phyloP scores from a whole-genome alignment of 345 rosid genomes.

The Sisymbrium altissimum region DNA sequence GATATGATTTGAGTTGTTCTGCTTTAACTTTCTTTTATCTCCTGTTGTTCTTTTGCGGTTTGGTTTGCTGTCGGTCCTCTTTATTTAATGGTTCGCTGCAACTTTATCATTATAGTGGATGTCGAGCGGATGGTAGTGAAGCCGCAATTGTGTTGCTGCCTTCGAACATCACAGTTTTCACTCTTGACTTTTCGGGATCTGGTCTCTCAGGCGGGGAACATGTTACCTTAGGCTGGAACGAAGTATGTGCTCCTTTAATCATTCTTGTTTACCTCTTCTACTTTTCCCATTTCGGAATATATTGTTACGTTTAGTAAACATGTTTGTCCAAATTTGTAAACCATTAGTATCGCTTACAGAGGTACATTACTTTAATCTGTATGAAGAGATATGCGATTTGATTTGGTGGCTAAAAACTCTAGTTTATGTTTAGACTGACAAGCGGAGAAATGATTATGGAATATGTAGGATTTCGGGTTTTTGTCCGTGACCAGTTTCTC shows the following conservation, averaged over 20 bases:
- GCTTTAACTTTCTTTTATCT: background rate
- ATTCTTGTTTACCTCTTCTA: background rate
- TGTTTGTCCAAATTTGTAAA: too few species aligned
- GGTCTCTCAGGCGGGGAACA: constrained; percentile 87
- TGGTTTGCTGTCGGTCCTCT: background rate
- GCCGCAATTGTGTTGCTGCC: constrained; percentile 83
- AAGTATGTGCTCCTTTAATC: constrained; percentile 46
- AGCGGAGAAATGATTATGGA: background rate
- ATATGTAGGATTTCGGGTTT: background rate
- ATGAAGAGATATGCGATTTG: too few species aligned
- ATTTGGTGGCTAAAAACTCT: too few species aligned
- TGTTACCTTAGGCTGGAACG: constrained; percentile 87
- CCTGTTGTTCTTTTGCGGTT: background rate
- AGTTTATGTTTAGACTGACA: constrained; percentile 1
- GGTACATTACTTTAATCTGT: too few species aligned
- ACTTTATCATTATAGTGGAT: constrained; percentile 54
- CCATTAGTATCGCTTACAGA: too few species aligned
- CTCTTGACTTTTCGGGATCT: constrained; percentile 94
- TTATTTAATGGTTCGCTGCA: background rate
- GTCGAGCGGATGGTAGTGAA: constrained; percentile 95
- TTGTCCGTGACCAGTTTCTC: background rate
- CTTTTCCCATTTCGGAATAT: background rate
- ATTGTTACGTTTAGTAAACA: background rate
- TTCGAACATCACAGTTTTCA: constrained; percentile 83
- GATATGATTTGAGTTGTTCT: background rate